Evolutionary conservation across 768 basidiomycete genomes (phyloP), one percentile per base, ranked within the genome.

Genomic region (Tricholoma sp.): DNA sequence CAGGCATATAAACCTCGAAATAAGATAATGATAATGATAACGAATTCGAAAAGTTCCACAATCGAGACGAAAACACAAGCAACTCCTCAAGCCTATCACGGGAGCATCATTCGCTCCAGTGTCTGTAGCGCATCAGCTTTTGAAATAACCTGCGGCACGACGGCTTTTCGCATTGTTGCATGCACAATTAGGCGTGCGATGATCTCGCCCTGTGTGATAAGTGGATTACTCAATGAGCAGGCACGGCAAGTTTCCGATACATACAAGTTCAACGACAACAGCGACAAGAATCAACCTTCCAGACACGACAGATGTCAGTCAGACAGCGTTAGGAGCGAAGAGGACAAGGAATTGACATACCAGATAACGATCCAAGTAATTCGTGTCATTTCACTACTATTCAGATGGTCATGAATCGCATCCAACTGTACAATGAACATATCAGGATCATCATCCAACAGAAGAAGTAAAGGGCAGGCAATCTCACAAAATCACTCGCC

Each of bases 361-460:
- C 79, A 81, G 55, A 79, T 80, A 52, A 76, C 68, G 27, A 76
- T 74, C 76, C 71, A 76, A 47, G 94, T 97, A 65, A 96, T 94
- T 22, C 92, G 81, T 57, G 90, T 88, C 89, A 94, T 95, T 10
- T 90, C 91, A 50, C 80, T 83, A 60, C 89, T 89, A 65, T 96
- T 96, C 53, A 97, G 71, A 65, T 96, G 93, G 62, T 96, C 92
- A 64, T 97, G 94, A 61, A 97, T 95, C 45, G 89, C 89, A 62
- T 92, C 90, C 59, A 95, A 77, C 91, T 94, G 29, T 24, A 58
- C 55, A 93, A 77, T 86, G 90, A 57, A n/a, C 55, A 52, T 18
- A 43, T 51, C 54, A 50, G 32, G 18, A 24, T 50, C 32, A 55
- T 49, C 54, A 57, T 50, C 22, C 39, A n/a, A 9, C 41, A 14